Percentiles rank a stretch among this genome's conserved stretches.
These are phyloP conservation scores for Arbutus unedo DNA, from an alignment of 148 eudicot genomes.

Conservation along the genomic window DNA sequence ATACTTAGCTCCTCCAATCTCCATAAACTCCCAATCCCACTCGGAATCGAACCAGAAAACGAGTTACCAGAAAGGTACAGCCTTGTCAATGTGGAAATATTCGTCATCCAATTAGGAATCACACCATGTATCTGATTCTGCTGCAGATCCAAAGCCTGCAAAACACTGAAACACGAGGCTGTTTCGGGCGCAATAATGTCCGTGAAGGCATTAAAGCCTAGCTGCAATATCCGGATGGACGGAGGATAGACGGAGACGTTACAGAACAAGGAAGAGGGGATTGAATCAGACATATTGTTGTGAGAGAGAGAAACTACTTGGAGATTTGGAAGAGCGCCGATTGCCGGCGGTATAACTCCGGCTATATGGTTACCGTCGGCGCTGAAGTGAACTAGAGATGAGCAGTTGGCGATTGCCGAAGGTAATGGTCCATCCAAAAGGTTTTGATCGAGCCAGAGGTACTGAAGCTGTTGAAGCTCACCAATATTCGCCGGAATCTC, in stretches of 20 bases:
- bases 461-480: conserved; percentile 41
- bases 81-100: conserved; percentile 33
- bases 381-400: background rate
- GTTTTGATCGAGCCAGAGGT: conserved; percentile 57
- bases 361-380: conserved; percentile 3
- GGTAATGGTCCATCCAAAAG: conserved; percentile 16
- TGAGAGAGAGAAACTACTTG: conserved; percentile 52
- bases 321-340: conserved; percentile 42
- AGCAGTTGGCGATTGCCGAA: background rate
- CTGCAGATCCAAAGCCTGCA: conserved; percentile 52
- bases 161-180: conserved; percentile 33
- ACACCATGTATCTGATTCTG: conserved; percentile 47
- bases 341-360: conserved; percentile 57
- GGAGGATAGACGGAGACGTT: conserved; percentile 33
- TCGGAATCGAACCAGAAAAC: conserved; percentile 44
- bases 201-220: conserved; percentile 58
- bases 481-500: conserved; percentile 60
- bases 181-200: conserved; percentile 25
- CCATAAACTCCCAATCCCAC: conserved; percentile 38
- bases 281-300: conserved; percentile 53
- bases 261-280: conserved; percentile 59
- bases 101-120: conserved; percentile 57
- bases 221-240: conserved; percentile 34
- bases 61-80: conserved; percentile 62
- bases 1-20: conserved; percentile 51